Percentiles rank a stretch among this genome's conserved stretches.
Conservation (phyloP, 148 eudicot species). For the Chenopodium berlandieri region DNA sequence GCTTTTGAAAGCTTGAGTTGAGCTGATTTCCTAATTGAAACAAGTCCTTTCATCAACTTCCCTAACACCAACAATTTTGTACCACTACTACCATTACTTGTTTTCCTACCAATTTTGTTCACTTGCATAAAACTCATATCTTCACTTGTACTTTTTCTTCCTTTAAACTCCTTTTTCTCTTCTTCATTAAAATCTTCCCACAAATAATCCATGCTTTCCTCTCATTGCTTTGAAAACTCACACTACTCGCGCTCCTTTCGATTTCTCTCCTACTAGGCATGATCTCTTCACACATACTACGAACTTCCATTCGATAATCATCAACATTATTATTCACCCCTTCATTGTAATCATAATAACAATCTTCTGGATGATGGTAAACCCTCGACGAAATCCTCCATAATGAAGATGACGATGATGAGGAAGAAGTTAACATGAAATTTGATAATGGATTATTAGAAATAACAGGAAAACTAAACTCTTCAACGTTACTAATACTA, state of each 20-base stretch:
- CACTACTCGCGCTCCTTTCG: conserved; percentile 20
- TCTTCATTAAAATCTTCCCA: conserved; percentile 41
- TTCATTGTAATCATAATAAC: not conserved
- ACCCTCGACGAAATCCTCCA: conserved; percentile 38
- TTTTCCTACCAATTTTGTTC: conserved; percentile 13
- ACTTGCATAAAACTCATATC: conserved; percentile 21
- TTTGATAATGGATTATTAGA: conserved; percentile 27
- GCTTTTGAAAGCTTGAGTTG: conserved; percentile 15
- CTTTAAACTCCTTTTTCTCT: conserved; percentile 8
- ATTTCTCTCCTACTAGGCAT: conserved; percentile 12
- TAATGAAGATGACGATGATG: conserved; percentile 28
- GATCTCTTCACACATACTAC: conserved; percentile 29
- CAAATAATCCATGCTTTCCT: conserved; percentile 40
- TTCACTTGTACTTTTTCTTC: conserved; percentile 7
- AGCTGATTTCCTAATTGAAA: conserved; percentile 26
- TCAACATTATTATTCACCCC: not conserved
- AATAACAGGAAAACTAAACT: conserved; percentile 39
- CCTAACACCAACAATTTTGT: conserved; percentile 20
- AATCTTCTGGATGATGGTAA: conserved; percentile 28
- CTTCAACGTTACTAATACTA: conserved; percentile 23
- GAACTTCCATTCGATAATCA: conserved; percentile 21
- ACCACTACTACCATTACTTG: not conserved
- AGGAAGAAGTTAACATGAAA: conserved; percentile 23
- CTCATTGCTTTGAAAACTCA: conserved; percentile 30
- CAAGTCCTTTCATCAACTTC: conserved; percentile 29